Evolutionary conservation across 352 stramenopile species (phyloP), one percentile per base, ranked within the genome.

Genomic region (Phytophthora pseudosyringae): DNA sequence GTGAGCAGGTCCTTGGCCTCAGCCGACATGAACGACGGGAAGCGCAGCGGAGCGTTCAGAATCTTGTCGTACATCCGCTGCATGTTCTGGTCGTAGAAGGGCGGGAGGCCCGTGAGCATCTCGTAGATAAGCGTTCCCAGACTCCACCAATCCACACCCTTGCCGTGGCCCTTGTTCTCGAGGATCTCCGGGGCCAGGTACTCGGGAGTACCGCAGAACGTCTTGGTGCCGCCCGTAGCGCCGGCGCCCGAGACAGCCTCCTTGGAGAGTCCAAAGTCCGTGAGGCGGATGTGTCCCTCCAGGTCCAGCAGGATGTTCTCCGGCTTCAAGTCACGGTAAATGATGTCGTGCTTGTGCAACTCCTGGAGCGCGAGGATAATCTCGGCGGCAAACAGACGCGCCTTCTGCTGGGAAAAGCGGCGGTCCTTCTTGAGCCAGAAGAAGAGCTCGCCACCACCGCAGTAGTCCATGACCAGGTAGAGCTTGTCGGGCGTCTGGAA

Each of bases 281-380:
- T 98, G 28, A 99, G 75, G 43, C 92, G 89, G 53, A 98, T 90
- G 81, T 98, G 95, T 43, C 94, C 95, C 54, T 98, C 91, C 26
- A 94, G 76, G 65, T 99, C 96, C 32, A 98, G 76, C 52, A 97
- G 77, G 40, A 98, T 94, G 78, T 99, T 99, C 70, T 98, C 95
- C 2, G 96, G 96, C 81, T 99, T 99, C 38, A 99, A 81, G 71
- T 99, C 96, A 76, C 93, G 86, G 81, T 99, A 98, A 35, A 99
- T 97, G 68, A 99, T 98, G 75, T 98, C 90, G 75, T 96, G 88
- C 64, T 87, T 86, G 85, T 98, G 95, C 49, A 98, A 73, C 61
- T 92, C 91, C 63, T 96, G 88, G 43, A 98, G 81, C 25, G 89
- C 95, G n/a, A 97, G 75, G 49, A 95, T 88, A 69, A 98, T 98